Evolutionary conservation across 2,329 filamentous ascomycete species (phyloP).

Genomic region (Myotisia sp.): DNA sequence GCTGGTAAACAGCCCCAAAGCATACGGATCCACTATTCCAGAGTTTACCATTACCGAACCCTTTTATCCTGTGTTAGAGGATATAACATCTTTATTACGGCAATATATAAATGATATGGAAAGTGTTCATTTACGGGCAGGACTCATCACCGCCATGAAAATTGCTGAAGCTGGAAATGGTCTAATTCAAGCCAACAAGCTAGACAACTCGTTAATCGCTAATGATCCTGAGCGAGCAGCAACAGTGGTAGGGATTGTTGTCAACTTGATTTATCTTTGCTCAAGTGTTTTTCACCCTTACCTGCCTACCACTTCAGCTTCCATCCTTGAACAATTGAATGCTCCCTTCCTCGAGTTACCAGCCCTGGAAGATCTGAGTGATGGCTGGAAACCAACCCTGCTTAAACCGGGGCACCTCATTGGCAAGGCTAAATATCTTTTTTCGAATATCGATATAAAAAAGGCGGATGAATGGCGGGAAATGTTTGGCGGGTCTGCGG

Average conservation of each 20-base stretch:
- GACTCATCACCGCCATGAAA: conserved; percentile 40
- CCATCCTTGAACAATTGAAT: conserved; percentile 66
- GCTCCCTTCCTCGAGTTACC: conserved; percentile 47
- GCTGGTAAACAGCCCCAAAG: conserved; percentile 48
- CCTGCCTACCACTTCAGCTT: conserved; percentile 62
- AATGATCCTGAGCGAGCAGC: conserved; percentile 46
- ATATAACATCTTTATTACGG: conserved; percentile 40
- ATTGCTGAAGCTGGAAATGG: conserved; percentile 46
- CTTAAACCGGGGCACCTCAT: conserved; percentile 65
- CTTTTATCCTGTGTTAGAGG: conserved; percentile 27
- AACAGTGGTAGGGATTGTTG: conserved; percentile 57
- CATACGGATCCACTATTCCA: conserved; percentile 54
- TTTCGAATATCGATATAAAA: conserved; percentile 66
- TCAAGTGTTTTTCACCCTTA: conserved; percentile 69
- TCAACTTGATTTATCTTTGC: conserved; percentile 72
- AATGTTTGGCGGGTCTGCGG: conserved; percentile 53
- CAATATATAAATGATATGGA: conserved; percentile 46
- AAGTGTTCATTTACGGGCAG: conserved; percentile 45
- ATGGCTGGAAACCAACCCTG: conserved; percentile 46
- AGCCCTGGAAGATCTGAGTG: conserved; percentile 31
- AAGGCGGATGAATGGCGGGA: conserved; percentile 75
- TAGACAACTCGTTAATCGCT: conserved; percentile 48
- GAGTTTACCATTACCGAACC: conserved; percentile 28
- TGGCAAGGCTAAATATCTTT: conserved; percentile 65
- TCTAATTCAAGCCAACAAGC: conserved; percentile 44